These are phyloP conservation scores for Pleodorina starrii DNA, from an alignment of 139 green algal species.

Conservation along the genomic window DNA sequence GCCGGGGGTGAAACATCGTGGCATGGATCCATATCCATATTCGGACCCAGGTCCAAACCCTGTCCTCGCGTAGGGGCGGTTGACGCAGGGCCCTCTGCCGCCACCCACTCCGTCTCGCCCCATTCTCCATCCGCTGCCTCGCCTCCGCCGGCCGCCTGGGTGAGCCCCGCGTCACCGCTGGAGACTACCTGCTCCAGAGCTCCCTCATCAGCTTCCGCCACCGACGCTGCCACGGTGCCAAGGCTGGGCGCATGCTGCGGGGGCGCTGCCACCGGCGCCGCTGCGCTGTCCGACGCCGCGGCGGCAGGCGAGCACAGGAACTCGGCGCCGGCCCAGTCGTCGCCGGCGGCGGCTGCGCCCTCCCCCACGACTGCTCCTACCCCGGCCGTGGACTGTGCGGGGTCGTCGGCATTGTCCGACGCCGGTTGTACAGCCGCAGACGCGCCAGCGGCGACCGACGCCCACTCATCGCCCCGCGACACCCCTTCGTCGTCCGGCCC, in stretches of 20 bases:
- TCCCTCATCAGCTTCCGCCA: background rate
- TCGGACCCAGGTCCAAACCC: background rate
- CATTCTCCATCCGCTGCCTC: background rate
- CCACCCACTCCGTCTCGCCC: background rate
- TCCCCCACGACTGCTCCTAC: background rate
- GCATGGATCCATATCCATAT: background rate
- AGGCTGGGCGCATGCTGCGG: background rate
- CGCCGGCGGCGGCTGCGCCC: too few species aligned
- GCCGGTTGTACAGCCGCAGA: too few species aligned
- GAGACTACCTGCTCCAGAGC: background rate
- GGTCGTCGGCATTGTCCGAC: background rate
- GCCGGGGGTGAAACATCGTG: background rate
- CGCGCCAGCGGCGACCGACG: too few species aligned
- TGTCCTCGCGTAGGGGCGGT: background rate
- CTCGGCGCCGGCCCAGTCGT: background rate
- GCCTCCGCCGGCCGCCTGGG: background rate
- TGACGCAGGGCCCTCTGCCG: background rate
- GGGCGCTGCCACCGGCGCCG: background rate
- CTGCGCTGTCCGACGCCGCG: background rate
- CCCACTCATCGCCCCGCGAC: too few species aligned
- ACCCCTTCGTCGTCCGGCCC: too few species aligned
- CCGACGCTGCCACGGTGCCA: too few species aligned
- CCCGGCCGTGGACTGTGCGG: background rate
- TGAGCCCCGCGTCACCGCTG: background rate
- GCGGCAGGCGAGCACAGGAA: background rate